Percentiles rank a stretch among this genome's conserved stretches.
Evolutionary conservation across 805 yeast genomes (phyloP).

Genomic region (Candida vartiovaarae): DNA sequence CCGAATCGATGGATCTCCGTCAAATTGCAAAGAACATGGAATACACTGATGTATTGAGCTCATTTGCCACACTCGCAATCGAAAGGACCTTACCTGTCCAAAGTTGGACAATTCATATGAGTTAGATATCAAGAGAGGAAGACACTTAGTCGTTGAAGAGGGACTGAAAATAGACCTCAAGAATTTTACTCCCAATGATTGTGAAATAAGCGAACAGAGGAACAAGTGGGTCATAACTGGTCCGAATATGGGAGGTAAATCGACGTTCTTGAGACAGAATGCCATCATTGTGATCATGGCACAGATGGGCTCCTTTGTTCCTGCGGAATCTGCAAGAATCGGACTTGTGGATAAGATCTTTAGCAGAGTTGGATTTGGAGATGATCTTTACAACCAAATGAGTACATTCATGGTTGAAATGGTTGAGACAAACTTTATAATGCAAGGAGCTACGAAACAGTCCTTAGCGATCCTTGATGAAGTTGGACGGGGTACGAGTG

Average conservation of each 20-base stretch:
- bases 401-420: conserved; percentile 96
- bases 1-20: conserved; percentile 40
- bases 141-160: conserved; percentile 84
- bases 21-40: conserved; percentile 47
- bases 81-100: conserved; percentile 69
- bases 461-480: conserved; percentile 92
- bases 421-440: conserved; percentile 85
- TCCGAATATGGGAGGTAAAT: conserved; percentile 97
- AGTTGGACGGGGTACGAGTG: conserved; percentile 72
- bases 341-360: conserved; percentile 85
- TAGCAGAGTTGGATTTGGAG: conserved; percentile 96
- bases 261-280: conserved; percentile 83
- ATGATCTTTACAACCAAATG: conserved; percentile 89
- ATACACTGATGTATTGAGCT: conserved; percentile 60
- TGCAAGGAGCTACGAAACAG: conserved; percentile 68
- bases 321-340: conserved; percentile 69
- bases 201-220: conserved; percentile 43
- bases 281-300: conserved; percentile 85
- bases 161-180: conserved; percentile 35
- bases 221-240: conserved; percentile 81
- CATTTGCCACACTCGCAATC: conserved; percentile 66
- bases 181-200: conserved; percentile 79
- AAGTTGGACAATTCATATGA: conserved; percentile 39
- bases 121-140: conserved; percentile 53
- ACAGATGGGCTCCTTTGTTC: conserved; percentile 86